Percentiles rank a stretch among this genome's conserved stretches.
These are phyloP conservation scores for Trichoderma afroharzianum DNA, from an alignment of 2,329 filamentous ascomycete species.

Conservation along the genomic window DNA sequence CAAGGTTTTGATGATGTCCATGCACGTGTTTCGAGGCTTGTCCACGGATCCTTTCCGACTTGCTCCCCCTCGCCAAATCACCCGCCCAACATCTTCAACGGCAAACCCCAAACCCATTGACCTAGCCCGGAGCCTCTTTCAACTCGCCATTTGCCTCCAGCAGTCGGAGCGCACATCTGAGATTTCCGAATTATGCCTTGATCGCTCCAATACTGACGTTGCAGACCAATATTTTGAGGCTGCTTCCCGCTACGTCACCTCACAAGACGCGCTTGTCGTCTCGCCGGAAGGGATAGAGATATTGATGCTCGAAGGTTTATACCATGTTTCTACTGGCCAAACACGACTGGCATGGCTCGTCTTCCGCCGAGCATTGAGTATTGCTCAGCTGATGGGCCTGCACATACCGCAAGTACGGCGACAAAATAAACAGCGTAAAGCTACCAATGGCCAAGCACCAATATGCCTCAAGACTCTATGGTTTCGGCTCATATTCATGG, in stretches of 20 bases:
- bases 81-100: not conserved
- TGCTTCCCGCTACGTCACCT: slow-evolving; percentile 7
- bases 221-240: slow-evolving; percentile 1
- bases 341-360: not conserved
- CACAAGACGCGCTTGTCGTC: not conserved
- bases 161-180: not conserved
- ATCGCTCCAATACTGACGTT: not conserved
- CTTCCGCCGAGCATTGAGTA: slow-evolving; percentile 1
- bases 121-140: not conserved
- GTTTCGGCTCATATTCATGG: slow-evolving; percentile 36
- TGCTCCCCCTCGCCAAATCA: not conserved
- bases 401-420: not conserved
- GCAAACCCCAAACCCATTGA: not conserved
- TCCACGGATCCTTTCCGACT: not conserved
- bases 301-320: not conserved
- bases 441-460: not conserved
- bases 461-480: slow-evolving; percentile 28
- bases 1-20: slow-evolving; percentile 1
- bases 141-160: slow-evolving; percentile 4
- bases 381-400: not conserved
- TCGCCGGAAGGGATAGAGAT: not conserved
- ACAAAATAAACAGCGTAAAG: not conserved
- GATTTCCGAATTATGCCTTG: not conserved
- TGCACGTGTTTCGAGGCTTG: slow-evolving; percentile 6
- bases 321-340: not conserved